A percentile compares a stretch with the other conserved stretches of the same genome.
phyloP scores from a whole-genome alignment of 2,329 filamentous ascomycete species.

The Phialocephala subalpina region DNA sequence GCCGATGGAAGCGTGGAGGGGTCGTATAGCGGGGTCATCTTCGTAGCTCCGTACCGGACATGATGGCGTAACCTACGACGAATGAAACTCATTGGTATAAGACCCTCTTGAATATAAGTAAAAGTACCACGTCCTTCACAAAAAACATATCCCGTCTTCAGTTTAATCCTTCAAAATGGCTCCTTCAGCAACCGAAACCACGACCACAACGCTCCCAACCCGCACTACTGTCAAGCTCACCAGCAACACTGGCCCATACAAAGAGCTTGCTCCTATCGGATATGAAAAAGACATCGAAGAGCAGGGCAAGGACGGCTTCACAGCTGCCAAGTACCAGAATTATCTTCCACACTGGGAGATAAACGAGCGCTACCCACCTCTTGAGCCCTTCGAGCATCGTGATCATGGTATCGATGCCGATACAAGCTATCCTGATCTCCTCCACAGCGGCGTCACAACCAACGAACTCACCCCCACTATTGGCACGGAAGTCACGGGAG shows the following conservation, averaged over 20 bases:
- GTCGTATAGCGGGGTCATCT: too few relatives aligned
- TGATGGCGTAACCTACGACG: neutral
- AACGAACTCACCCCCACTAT: conserved; percentile 75
- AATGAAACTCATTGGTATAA: too few relatives aligned
- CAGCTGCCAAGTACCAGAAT: too few relatives aligned
- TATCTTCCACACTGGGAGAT: too few relatives aligned
- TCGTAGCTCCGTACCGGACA: neutral
- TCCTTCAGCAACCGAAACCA: conserved; percentile 16
- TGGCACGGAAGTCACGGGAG: conserved; percentile 73
- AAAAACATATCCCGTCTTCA: neutral
- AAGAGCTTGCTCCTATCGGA: conserved; percentile 41
- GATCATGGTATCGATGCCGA: conserved; percentile 83
- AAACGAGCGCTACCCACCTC: too few relatives aligned
- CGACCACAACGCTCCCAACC: neutral
- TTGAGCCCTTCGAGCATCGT: conserved; percentile 74
- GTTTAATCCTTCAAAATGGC: conserved; percentile 13
- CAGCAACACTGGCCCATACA: conserved; percentile 38
- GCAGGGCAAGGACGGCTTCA: conserved; percentile 38
- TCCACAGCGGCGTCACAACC: conserved; percentile 60
- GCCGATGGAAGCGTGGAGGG: too few relatives aligned
- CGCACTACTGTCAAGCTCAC: conserved; percentile 5
- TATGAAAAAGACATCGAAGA: conserved; percentile 42
- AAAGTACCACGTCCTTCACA: neutral
- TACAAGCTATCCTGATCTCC: conserved; percentile 71
- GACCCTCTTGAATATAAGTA: neutral